These are phyloP conservation scores for Laburnicola sp. DNA, from an alignment of 2,329 filamentous ascomycete species.

Conservation along the genomic window DNA sequence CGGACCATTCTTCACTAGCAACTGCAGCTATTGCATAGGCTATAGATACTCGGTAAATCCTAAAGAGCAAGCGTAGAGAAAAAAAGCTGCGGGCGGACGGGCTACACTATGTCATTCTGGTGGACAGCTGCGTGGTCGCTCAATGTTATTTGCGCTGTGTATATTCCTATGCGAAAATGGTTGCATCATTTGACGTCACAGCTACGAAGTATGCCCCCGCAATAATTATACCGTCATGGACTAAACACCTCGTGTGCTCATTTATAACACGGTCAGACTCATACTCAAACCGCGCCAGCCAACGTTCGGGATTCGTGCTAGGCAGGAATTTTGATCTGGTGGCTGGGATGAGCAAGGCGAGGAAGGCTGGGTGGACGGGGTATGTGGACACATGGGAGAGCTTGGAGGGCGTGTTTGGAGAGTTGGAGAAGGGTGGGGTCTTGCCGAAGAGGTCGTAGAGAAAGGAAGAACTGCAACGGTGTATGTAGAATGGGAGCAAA, in stretches of 20 bases:
- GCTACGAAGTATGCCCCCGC: neutral
- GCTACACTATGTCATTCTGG: too few species aligned
- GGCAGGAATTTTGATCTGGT: conserved; percentile 49
- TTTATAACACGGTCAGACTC: neutral
- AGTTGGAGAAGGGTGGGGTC: conserved; percentile 36
- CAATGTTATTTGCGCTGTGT: too few species aligned
- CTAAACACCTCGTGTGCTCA: neutral
- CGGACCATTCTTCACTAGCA: too few species aligned
- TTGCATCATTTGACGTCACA: conserved; percentile 13
- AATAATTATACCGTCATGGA: too few species aligned
- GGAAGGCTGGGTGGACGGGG: conserved; percentile 51
- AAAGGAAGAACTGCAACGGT: too few species aligned
- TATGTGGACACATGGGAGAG: conserved; percentile 44
- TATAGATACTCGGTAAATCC: too few species aligned
- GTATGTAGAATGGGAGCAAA: too few species aligned
- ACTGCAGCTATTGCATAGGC: too few species aligned
- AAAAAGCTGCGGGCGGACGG: too few species aligned
- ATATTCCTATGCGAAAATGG: neutral
- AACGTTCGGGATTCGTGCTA: conserved; percentile 46
- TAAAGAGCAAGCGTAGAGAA: too few species aligned
- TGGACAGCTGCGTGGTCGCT: too few species aligned
- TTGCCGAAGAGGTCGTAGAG: conserved; percentile 11
- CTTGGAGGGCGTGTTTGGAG: conserved; percentile 42
- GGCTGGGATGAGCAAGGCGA: conserved; percentile 52
- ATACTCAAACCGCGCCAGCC: neutral